phyloP scores from a whole-genome alignment of 2,329 filamentous ascomycete genomes.

The Pestalotiopsis sp. region DNA sequence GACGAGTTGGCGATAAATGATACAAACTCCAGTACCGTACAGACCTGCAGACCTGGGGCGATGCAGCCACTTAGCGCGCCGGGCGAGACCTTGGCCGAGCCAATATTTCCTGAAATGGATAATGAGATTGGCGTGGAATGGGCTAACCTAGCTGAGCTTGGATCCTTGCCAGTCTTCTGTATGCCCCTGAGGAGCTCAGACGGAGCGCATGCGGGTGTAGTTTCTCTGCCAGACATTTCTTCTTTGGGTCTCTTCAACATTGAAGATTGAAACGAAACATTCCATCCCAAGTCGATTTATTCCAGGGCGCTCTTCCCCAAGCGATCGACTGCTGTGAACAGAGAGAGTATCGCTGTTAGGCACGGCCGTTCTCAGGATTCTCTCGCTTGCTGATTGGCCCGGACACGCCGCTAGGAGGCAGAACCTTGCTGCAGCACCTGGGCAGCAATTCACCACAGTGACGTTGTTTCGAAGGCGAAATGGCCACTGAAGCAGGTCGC shows the following conservation, averaged over 20 bases:
- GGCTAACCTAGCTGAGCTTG: background rate
- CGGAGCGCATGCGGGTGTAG: background rate
- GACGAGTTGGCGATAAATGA: background rate
- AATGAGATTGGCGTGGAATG: background rate
- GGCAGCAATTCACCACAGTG: background rate
- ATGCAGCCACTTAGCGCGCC: background rate
- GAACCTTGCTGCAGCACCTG: slow-evolving; percentile 1
- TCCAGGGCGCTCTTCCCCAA: background rate
- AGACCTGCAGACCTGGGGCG: background rate
- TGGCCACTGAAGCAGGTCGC: background rate
- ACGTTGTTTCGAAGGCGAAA: background rate
- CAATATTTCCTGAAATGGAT: background rate
- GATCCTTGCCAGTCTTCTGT: background rate
- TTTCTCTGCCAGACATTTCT: background rate
- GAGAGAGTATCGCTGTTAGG: background rate
- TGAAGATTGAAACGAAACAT: background rate
- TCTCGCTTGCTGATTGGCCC: background rate
- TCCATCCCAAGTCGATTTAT: background rate
- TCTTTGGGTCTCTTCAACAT: background rate
- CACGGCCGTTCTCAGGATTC: background rate
- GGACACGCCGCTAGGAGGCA: background rate
- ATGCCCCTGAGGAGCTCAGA: background rate
- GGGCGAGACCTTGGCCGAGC: background rate
- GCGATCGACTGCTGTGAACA: background rate
- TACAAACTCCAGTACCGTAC: no score